Evolutionary conservation across 2,329 filamentous ascomycete species (phyloP).

Genomic region (Microcera coccophila): DNA sequence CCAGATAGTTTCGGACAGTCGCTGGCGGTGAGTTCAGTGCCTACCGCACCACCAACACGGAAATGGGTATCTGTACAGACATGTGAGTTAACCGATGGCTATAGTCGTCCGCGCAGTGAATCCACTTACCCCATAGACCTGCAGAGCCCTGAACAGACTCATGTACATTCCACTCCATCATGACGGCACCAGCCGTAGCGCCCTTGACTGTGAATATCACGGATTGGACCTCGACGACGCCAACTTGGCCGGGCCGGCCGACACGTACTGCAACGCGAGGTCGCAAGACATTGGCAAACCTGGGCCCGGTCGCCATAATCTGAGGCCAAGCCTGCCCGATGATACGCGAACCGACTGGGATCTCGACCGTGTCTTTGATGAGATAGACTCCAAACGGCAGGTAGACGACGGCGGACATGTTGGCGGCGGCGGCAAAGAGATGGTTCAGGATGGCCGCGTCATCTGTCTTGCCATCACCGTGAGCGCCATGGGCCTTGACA

Average conservation of each 20-base stretch:
- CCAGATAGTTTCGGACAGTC: neutral
- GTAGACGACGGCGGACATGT: constrained; percentile 23
- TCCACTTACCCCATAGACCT: constrained; percentile 46
- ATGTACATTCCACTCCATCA: constrained; percentile 63
- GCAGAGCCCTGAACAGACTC: constrained; percentile 25
- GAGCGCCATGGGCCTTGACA: neutral
- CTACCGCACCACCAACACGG: constrained; percentile 65
- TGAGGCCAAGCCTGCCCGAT: constrained; percentile 45
- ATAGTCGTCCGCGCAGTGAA: neutral
- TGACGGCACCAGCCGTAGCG: constrained; percentile 54
- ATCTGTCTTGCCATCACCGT: constrained; percentile 65
- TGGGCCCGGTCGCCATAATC: constrained; percentile 47
- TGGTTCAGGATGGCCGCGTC: constrained; percentile 42
- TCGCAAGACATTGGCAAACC: constrained; percentile 47
- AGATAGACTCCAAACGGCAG: constrained; percentile 35
- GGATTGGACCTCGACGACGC: constrained; percentile 59
- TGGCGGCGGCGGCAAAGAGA: constrained; percentile 25
- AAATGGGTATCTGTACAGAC: constrained; percentile 64
- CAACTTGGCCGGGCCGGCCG: constrained; percentile 52
- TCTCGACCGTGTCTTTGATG: constrained; percentile 42
- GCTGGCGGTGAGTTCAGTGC: constrained; percentile 57
- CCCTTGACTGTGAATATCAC: constrained; percentile 60
- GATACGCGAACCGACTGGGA: constrained; percentile 44
- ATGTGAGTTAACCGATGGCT: neutral
- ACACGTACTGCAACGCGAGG: constrained; percentile 56